Conservation (phyloP, 2,329 filamentous ascomycete genomes). For the Fusarium stilboides region DNA sequence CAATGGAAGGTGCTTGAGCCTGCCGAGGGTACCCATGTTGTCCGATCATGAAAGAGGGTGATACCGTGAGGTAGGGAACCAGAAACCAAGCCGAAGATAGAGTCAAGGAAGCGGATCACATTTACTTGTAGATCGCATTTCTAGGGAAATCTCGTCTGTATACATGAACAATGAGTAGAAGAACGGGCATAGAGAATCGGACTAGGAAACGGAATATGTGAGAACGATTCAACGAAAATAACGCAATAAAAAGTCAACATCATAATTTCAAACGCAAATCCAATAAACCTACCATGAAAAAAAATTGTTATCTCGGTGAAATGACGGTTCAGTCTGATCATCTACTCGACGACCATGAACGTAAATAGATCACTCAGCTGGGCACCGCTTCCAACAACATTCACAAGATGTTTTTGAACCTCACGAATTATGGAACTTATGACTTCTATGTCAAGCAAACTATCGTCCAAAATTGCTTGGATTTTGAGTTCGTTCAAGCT, state of each 20-base stretch:
- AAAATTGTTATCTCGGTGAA: too few relatives aligned
- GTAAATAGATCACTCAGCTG: too few relatives aligned
- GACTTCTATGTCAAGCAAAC: too few relatives aligned
- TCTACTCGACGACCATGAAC: too few relatives aligned
- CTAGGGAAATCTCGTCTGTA: slow-evolving; percentile 1
- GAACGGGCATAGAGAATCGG: slow-evolving; percentile 4
- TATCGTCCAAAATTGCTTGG: too few relatives aligned
- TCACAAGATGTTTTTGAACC: too few relatives aligned
- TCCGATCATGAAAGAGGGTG: slow-evolving; percentile 51
- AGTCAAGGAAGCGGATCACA: slow-evolving; percentile 12
- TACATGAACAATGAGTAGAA: not conserved
- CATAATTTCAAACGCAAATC: not conserved
- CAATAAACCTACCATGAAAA: not conserved
- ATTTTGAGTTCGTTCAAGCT: too few relatives aligned
- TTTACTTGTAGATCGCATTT: slow-evolving; percentile 20
- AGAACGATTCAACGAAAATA: slow-evolving; percentile 22
- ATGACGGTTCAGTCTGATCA: too few relatives aligned
- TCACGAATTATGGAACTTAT: too few relatives aligned
- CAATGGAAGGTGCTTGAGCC: slow-evolving; percentile 91
- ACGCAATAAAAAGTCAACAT: slow-evolving; percentile 4
- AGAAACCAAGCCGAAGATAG: not conserved
- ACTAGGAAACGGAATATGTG: not conserved
- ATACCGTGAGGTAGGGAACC: not conserved
- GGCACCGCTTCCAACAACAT: too few relatives aligned
- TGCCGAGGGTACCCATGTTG: slow-evolving; percentile 76